Base-by-base conservation (phyloP, 495 filamentous ascomycete species). In the Aspergillus wentii region DNA sequence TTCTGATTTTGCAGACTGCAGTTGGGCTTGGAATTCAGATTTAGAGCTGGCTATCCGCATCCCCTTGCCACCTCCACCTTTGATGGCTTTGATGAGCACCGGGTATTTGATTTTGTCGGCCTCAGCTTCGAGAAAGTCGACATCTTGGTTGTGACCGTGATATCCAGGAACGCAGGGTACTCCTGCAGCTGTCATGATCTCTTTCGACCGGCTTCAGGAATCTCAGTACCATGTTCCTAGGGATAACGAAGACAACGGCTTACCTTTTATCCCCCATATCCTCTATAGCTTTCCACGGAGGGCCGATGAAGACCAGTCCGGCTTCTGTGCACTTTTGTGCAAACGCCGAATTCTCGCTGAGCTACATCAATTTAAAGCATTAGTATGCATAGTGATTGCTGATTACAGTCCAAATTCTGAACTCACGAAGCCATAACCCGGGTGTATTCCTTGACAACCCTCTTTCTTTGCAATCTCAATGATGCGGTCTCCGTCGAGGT, bases 131-230 rank as follows among this genome's bases (percentile, higher is more conserved):
- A 99, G 71, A 52, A 82, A 77, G 20, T 69, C 61, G 3, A 81
- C 74, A 40, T 83, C 80, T 64, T 99, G 92, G 33, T 95, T 86
- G 5, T 62, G 50, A 19, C 94, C 94, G 54, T 97, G 94, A 46
- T 99, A 99, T 0, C 92, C 92, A 0, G 92, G 94, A 21, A 97
- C 91, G 50, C 94, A 97, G 5, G 90, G 90, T 8, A 99, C 92
- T 9, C 87, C 88, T 10, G 92, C 89, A 14, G 79, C 76, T 7
- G 77, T 85, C 94, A 99, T 97, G 48, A 97, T 97, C 51, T 94
- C 84, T 58, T 99, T 99, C 5, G 80, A 84, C 32, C 79, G 74
- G 40, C 82, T 85, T 16, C 20, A 40, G 10, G 16, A 5, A 13
- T 11, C 8, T 58, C 28, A 50, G 30, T 30, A 20, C 40, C 27